These are phyloP conservation scores for Aspergillus fumigatus DNA, from an alignment of 2,329 filamentous ascomycete genomes.

Conservation along the genomic window DNA sequence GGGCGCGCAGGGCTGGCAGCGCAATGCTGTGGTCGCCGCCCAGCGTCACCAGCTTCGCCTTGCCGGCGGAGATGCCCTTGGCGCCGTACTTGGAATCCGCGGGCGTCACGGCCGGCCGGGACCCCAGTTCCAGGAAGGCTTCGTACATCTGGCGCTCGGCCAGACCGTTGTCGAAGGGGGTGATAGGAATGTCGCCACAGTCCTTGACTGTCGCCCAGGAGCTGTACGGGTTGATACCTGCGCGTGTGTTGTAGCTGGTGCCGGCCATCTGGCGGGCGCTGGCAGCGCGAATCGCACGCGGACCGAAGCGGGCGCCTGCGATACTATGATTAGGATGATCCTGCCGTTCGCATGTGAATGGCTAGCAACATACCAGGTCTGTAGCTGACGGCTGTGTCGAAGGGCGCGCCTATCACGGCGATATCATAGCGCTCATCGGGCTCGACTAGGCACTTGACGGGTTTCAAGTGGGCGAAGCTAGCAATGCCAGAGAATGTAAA, in stretches of 20 bases:
- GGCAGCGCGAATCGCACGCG: conserved; percentile 78
- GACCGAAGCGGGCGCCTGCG: conserved; percentile 70
- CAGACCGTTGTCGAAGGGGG: conserved; percentile 78
- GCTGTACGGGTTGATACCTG: conserved; percentile 75
- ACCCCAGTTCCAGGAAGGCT: conserved; percentile 67
- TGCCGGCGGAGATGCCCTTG: conserved; percentile 31
- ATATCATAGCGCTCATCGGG: conserved; percentile 64
- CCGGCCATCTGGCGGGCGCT: conserved; percentile 75
- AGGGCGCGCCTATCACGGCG: conserved; percentile 66
- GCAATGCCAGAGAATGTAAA: conserved; percentile 70
- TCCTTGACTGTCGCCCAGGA: conserved; percentile 77
- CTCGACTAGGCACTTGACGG: conserved; percentile 65
- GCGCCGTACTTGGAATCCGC: conserved; percentile 21
- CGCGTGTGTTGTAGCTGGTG: conserved; percentile 77
- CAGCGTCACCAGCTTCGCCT: conserved; percentile 59
- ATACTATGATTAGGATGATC: neutral
- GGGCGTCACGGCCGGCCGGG: conserved; percentile 37
- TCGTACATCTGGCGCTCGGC: conserved; percentile 80
- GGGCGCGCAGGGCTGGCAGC: conserved; percentile 63
- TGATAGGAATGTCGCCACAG: conserved; percentile 86
- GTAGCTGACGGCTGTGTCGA: conserved; percentile 69
- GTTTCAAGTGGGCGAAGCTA: conserved; percentile 66
- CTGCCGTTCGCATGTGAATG: neutral
- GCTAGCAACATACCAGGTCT: conserved; percentile 52
- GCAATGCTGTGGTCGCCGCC: conserved; percentile 71